These are phyloP conservation scores for Nothopassalora personata DNA, from an alignment of 2,329 filamentous ascomycete genomes.

Conservation along the genomic window DNA sequence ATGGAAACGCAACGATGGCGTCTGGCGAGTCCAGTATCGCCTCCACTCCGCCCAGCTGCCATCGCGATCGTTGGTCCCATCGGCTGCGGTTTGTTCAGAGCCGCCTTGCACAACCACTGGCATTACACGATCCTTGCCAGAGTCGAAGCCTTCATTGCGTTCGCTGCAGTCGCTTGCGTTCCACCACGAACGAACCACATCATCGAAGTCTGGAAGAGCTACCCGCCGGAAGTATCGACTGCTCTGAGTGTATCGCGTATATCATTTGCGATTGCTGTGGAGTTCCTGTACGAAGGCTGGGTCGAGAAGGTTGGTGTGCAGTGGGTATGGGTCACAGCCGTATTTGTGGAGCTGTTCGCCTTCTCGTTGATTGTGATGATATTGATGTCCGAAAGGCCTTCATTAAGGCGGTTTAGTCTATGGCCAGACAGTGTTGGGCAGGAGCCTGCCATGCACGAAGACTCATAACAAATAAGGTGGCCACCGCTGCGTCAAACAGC, in stretches of 20 bases:
- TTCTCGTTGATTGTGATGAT: neutral
- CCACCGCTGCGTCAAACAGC: too few species aligned
- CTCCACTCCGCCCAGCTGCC: slow-evolving; percentile 1
- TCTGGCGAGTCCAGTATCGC: slow-evolving; percentile 3
- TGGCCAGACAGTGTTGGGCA: neutral
- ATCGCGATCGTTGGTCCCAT: slow-evolving; percentile 1
- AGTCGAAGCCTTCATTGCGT: slow-evolving; percentile 3
- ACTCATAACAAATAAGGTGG: too few species aligned
- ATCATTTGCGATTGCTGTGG: slow-evolving; percentile 1
- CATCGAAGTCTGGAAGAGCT: slow-evolving; percentile 4
- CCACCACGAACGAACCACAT: slow-evolving; percentile 3
- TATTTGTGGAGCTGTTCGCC: slow-evolving; percentile 2
- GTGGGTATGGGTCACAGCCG: slow-evolving; percentile 6
- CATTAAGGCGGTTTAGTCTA: neutral
- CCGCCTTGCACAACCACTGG: slow-evolving; percentile 5
- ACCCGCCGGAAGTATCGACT: slow-evolving; percentile 1
- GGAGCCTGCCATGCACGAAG: neutral
- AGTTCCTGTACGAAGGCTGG: slow-evolving; percentile 5
- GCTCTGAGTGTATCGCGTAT: slow-evolving; percentile 4
- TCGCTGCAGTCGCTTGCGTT: slow-evolving; percentile 2
- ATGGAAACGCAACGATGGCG: neutral
- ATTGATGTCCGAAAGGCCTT: neutral
- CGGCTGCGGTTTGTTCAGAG: slow-evolving; percentile 4
- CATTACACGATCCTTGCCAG: slow-evolving; percentile 7
- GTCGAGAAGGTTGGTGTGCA: slow-evolving; percentile 1